Evolutionary conservation across 2,329 filamentous ascomycete genomes (phyloP).

Genomic region (Harringtonia aguacate): DNA sequence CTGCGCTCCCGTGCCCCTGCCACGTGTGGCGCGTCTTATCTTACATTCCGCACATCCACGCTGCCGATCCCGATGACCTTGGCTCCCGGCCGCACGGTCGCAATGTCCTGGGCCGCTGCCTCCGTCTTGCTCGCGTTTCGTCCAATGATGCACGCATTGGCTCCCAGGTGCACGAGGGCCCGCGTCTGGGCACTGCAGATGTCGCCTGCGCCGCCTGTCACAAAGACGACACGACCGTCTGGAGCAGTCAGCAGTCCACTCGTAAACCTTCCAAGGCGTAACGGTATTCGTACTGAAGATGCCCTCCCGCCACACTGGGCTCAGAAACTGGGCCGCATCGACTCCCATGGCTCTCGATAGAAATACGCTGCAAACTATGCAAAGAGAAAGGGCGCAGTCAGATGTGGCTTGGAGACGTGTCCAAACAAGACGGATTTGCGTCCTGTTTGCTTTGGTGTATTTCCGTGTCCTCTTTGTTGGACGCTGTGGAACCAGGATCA

Average conservation of each 20-base stretch:
- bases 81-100: conserved; percentile 63
- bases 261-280: too few relatives aligned
- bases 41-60: conserved; percentile 63
- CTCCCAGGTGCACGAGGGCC: conserved; percentile 81
- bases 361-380: background rate
- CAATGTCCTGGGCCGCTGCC: conserved; percentile 68
- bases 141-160: conserved; percentile 88
- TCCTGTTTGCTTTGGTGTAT: too few relatives aligned
- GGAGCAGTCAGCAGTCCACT: background rate
- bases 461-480: too few relatives aligned
- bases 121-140: conserved; percentile 85
- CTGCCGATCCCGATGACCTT: conserved; percentile 81
- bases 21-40: conserved; percentile 9
- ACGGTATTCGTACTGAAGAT: conserved; percentile 66
- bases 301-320: conserved; percentile 74
- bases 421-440: too few relatives aligned
- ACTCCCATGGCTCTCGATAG: conserved; percentile 7
- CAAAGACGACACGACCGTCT: conserved; percentile 87
- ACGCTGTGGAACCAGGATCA: too few relatives aligned
- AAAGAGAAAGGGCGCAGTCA: background rate
- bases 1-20: background rate
- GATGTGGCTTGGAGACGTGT: too few relatives aligned
- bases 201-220: conserved; percentile 84
- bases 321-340: conserved; percentile 56
- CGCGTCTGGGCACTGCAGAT: conserved; percentile 93